Evolutionary conservation across 2,329 filamentous ascomycete genomes (phyloP).

Genomic region (Trichoderma asperellum): DNA sequence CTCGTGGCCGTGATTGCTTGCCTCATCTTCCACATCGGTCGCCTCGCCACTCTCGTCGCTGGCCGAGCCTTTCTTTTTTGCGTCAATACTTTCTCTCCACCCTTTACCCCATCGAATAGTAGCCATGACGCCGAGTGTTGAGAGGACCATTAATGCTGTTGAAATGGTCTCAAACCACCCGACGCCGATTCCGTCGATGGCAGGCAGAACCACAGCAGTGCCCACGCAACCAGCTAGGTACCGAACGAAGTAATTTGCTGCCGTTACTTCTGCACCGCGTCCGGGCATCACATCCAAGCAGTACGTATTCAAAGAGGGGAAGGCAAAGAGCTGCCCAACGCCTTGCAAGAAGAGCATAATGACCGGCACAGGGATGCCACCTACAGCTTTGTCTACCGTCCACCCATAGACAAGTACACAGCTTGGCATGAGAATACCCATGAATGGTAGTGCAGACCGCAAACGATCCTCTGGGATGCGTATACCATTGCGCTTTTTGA

Average conservation of each 20-base stretch:
- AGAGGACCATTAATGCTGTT: slow-evolving; percentile 43
- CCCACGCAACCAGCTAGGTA: slow-evolving; percentile 75
- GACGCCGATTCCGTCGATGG: slow-evolving; percentile 73
- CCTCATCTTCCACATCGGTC: slow-evolving; percentile 25
- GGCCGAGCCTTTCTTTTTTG: slow-evolving; percentile 25
- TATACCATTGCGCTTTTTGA: slow-evolving; percentile 58
- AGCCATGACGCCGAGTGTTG: slow-evolving; percentile 43
- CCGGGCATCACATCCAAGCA: slow-evolving; percentile 79
- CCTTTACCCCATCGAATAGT: slow-evolving; percentile 46
- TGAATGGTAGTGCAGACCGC: slow-evolving; percentile 59
- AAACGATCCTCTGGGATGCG: slow-evolving; percentile 72
- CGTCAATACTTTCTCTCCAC: slow-evolving; percentile 47
- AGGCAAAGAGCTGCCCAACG: slow-evolving; percentile 74
- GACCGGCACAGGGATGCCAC: slow-evolving; percentile 64
- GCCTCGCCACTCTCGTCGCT: slow-evolving; percentile 1
- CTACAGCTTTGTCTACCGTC: slow-evolving; percentile 54
- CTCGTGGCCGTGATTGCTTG: neutral
- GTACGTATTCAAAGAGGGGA: slow-evolving; percentile 77
- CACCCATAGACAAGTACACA: slow-evolving; percentile 67
- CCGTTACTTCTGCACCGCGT: slow-evolving; percentile 72
- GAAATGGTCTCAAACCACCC: slow-evolving; percentile 79
- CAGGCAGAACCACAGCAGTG: slow-evolving; percentile 73
- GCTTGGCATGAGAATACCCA: slow-evolving; percentile 60
- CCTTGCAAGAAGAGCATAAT: slow-evolving; percentile 76
- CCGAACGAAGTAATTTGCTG: slow-evolving; percentile 77